Evolutionary conservation across 208 protist species (phyloP).

Genomic region (Leptomonas seymouri): DNA sequence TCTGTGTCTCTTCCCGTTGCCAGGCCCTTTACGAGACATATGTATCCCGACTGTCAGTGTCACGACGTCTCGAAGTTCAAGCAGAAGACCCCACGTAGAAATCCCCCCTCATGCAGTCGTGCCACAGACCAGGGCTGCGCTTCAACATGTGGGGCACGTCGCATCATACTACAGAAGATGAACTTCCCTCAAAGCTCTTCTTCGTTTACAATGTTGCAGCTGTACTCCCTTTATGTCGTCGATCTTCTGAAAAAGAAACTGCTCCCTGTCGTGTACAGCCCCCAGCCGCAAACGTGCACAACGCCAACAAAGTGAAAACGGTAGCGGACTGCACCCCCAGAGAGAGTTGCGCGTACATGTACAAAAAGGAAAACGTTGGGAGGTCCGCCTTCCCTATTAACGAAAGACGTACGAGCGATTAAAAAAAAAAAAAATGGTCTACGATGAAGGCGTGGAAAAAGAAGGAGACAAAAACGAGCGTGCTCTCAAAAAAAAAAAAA

Average conservation of each 20-base stretch:
- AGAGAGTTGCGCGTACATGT: no score
- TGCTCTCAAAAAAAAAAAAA: neutral
- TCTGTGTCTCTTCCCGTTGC: neutral
- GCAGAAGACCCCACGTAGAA: no score
- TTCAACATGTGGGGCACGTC: neutral
- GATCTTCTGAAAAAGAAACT: neutral
- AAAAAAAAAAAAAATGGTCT: neutral
- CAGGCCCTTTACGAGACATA: no score
- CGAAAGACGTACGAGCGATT: no score
- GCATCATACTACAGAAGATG: neutral
- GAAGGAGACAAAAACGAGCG: neutral
- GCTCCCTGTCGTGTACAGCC: no score
- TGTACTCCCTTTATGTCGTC: no score
- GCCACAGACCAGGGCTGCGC: neutral
- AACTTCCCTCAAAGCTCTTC: slow-evolving; percentile 12
- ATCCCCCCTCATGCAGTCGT: neutral
- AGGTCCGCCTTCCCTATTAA: no score
- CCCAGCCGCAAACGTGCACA: no score
- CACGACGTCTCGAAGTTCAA: no score
- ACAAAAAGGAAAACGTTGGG: no score
- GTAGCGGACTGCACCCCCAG: no score
- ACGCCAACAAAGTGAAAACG: no score
- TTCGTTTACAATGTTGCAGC: neutral
- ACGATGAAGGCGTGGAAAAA: neutral
- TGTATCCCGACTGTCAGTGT: neutral